Evolutionary conservation across 306 rosid genomes (phyloP), one percentile per base, ranked within the genome.

Genomic region (Vachellia collinsii): DNA sequence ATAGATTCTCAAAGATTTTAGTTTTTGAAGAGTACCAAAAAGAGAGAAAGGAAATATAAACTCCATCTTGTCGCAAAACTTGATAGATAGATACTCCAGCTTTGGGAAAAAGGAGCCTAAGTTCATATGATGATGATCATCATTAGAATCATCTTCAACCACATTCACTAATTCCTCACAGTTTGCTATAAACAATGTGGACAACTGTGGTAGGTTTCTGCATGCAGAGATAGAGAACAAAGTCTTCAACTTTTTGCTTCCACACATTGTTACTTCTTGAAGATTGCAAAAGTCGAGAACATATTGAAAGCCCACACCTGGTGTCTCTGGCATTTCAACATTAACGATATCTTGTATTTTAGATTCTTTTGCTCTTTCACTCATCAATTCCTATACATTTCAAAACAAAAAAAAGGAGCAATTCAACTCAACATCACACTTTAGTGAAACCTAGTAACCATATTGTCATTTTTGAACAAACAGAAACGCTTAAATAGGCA

Each of bases 241-340:
- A 58, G 37, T 22, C 4, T 47, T 48, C n/a, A 48, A 48, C 6
- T 3, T 59, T 4, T 22, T 22, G 37, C 3, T 20, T 9, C 0
- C 11, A 0, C 1, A 0, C 3, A 58, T 58, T 7, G 0, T 0
- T 58, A 58, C 9, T 20, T 2, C 6, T 9, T 20, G 0, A 10
- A n/a, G 64, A 58, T 20, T 58, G 12, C 22, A 36, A 6, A 58
- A 9, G 36, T 20, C 22, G 34, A 58, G 64, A 58, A 20, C 23
- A 58, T 58, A 17, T 6, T 58, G 12, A 14, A 20, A 6, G 5
- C 34, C 36, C 34, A 8, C 14, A 22, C 0, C 22, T 8, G 29
- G 14, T 1, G 36, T 58, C 6, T 20, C 13, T 58, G 64, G 64
- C 8, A 6, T 58, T 58, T 22, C 36, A 58, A 0, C 36, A 20